Conservation (phyloP, 495 filamentous ascomycete species). For the Aspergillus hancockii region DNA sequence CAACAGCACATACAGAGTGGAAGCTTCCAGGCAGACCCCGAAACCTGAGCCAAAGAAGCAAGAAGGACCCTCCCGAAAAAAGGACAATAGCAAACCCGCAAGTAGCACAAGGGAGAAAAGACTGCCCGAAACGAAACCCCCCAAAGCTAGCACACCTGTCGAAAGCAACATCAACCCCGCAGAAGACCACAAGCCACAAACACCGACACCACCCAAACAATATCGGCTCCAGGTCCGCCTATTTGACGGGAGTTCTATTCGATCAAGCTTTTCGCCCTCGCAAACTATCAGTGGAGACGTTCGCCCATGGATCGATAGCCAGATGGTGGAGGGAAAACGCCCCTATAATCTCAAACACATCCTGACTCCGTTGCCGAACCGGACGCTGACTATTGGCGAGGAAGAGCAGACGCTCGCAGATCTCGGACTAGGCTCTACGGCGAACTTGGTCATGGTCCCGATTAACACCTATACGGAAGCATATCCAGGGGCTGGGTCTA, state of each 20-base stretch:
- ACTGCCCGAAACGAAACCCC: not conserved
- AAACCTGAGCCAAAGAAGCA: conserved; percentile 10
- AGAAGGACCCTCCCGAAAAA: not conserved
- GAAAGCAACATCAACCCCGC: conserved; percentile 12
- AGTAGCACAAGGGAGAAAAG: conserved; percentile 2
- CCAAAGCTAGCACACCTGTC: not conserved
- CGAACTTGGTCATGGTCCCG: conserved; percentile 81
- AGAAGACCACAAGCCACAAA: conserved; percentile 15
- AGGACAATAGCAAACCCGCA: not conserved
- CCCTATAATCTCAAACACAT: conserved; percentile 87
- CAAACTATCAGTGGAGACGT: conserved; percentile 68
- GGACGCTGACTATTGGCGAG: conserved; percentile 68
- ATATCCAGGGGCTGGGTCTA: conserved; percentile 48
- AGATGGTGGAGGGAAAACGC: conserved; percentile 46
- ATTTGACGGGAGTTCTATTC: conserved; percentile 79
- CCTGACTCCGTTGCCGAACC: conserved; percentile 74
- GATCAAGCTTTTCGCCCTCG: conserved; percentile 64
- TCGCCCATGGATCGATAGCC: conserved; percentile 71
- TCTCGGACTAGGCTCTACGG: conserved; percentile 71
- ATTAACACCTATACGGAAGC: conserved; percentile 61
- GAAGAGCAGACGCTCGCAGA: conserved; percentile 67
- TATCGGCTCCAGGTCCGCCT: conserved; percentile 77
- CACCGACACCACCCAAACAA: conserved; percentile 34
- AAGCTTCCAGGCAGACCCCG: not conserved
- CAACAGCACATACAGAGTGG: not conserved